These are phyloP conservation scores for Ophiocordyceps sinensis DNA, from an alignment of 2,329 filamentous ascomycete species.

Conservation along the genomic window DNA sequence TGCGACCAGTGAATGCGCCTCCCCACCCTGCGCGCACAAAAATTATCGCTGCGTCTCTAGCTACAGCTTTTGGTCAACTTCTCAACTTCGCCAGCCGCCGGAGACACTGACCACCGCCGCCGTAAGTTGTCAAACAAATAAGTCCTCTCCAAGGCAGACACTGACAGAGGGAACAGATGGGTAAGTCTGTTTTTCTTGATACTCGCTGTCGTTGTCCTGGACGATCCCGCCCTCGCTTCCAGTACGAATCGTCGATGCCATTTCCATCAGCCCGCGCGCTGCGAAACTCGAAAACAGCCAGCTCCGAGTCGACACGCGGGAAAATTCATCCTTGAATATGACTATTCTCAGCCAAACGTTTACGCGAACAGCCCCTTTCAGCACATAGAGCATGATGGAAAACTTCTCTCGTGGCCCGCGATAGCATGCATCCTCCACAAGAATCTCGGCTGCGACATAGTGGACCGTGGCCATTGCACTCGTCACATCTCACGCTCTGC, in stretches of 20 bases:
- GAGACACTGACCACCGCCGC: constrained; percentile 31
- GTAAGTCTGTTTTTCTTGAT: constrained; percentile 31
- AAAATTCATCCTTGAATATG: too few relatives aligned
- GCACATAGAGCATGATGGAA: too few relatives aligned
- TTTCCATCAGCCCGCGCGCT: not conserved
- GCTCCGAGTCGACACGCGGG: too few relatives aligned
- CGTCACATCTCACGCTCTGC: too few relatives aligned
- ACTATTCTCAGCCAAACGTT: too few relatives aligned
- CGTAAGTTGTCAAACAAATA: constrained; percentile 24
- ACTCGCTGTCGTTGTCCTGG: constrained; percentile 2
- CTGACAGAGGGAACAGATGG: constrained; percentile 39
- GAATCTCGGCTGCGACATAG: too few relatives aligned
- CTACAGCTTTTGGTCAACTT: constrained; percentile 21
- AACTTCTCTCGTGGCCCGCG: too few relatives aligned
- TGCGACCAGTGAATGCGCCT: constrained; percentile 16
- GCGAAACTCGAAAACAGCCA: not conserved
- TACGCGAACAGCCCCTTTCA: too few relatives aligned
- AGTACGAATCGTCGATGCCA: not conserved
- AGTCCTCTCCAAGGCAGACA: constrained; percentile 20
- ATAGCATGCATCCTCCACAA: too few relatives aligned
- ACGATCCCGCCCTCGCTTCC: not conserved
- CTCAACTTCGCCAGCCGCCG: constrained; percentile 26
- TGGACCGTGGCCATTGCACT: too few relatives aligned
- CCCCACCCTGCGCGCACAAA: constrained; percentile 27
- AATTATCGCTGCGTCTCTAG: constrained; percentile 20